Conservation (phyloP, 768 basidiomycete genomes). For the Ephemerocybe angulata region DNA sequence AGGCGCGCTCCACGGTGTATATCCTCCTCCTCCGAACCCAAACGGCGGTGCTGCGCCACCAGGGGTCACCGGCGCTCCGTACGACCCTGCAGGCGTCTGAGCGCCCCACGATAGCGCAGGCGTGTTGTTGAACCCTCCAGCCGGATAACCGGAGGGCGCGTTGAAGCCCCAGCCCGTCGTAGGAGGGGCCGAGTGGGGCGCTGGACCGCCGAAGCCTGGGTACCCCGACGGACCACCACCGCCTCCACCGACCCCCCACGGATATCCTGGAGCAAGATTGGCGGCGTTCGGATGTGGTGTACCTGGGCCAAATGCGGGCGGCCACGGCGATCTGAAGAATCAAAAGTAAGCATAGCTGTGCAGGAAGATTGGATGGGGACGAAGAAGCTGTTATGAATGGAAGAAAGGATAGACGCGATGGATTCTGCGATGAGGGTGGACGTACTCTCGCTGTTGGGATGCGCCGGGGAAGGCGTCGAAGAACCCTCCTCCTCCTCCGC, state of each 20-base stretch:
- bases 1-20: conserved; percentile 16
- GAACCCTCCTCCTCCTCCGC: too few species aligned
- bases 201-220: not conserved
- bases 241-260: too few species aligned
- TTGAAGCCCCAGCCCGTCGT: conserved; percentile 2
- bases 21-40: not conserved
- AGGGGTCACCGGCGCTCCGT: conserved; percentile 6
- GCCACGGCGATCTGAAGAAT: too few species aligned
- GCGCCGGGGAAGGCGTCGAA: conserved; percentile 15
- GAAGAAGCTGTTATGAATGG: conserved; percentile 1
- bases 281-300: too few species aligned
- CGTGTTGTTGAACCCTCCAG: conserved; percentile 8
- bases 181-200: not conserved
- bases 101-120: conserved; percentile 1
- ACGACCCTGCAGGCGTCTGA: conserved; percentile 3
- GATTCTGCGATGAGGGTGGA: too few species aligned
- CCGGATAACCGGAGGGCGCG: conserved; percentile 6
- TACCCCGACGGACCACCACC: too few species aligned
- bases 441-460: not conserved
- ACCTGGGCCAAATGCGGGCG: too few species aligned
- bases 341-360: too few species aligned
- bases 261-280: too few species aligned
- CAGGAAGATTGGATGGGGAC: not conserved
- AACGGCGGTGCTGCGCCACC: not conserved
- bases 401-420: not conserved